A percentile compares a stretch with the other conserved stretches of the same genome.
Evolutionary conservation across 768 basidiomycete genomes (phyloP).

Genomic region (Candolleomyces aberdarensis): DNA sequence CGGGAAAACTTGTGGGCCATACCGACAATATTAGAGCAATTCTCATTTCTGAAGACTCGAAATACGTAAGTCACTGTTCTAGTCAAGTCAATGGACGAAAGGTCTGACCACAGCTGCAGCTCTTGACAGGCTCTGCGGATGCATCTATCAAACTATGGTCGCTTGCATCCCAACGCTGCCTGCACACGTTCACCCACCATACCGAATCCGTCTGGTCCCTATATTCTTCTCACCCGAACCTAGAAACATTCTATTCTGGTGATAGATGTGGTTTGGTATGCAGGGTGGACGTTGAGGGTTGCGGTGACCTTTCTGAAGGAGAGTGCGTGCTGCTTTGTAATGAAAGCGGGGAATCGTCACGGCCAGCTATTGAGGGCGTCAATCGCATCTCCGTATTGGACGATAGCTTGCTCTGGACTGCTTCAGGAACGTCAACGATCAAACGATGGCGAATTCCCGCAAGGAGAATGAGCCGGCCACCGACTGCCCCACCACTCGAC

Average conservation of each 20-base stretch:
- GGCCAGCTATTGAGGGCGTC: conserved; percentile 50
- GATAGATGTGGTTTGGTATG: conserved; percentile 89
- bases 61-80: conserved; percentile 61
- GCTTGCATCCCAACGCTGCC: conserved; percentile 77
- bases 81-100: background rate
- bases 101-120: conserved; percentile 33
- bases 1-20: conserved; percentile 88
- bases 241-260: conserved; percentile 91
- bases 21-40: conserved; percentile 96
- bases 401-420: conserved; percentile 87
- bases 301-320: conserved; percentile 78
- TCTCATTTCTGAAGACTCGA: conserved; percentile 83
- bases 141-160: conserved; percentile 96
- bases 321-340: conserved; percentile 85
- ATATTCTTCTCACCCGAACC: conserved; percentile 79
- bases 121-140: conserved; percentile 85
- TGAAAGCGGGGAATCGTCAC: conserved; percentile 43
- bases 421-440: conserved; percentile 77
- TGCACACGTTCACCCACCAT: conserved; percentile 96
- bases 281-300: conserved; percentile 86
- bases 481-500: conserved; percentile 34
- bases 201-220: conserved; percentile 94
- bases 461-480: conserved; percentile 15
- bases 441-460: conserved; percentile 77
- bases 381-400: conserved; percentile 82